Conservation (phyloP, 495 filamentous ascomycete genomes). For the Bombardia bombarda region DNA sequence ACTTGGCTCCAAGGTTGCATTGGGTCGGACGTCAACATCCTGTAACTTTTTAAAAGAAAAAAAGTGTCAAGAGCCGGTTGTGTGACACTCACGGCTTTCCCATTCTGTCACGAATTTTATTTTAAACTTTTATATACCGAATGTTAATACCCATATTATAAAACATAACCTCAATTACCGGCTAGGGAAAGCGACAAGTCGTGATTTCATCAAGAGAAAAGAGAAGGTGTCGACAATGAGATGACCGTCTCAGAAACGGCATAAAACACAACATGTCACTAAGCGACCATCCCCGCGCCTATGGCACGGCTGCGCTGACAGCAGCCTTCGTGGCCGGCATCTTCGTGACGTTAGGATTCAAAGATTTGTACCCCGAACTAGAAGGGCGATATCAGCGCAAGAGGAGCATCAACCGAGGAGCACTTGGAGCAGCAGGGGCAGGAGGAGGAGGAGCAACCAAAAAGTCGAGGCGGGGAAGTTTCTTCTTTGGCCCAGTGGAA, state of each 20-base stretch:
- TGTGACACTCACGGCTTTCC: no score
- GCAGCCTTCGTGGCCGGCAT: conserved; percentile 69
- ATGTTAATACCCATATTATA: no score
- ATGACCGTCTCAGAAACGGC: background rate
- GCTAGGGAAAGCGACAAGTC: no score
- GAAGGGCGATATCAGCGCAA: conserved; percentile 51
- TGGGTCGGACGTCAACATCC: no score
- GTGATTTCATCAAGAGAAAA: background rate
- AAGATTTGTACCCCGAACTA: conserved; percentile 64
- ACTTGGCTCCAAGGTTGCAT: no score
- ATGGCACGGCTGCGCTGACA: conserved; percentile 50
- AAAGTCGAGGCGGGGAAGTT: conserved; percentile 19
- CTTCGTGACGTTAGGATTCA: conserved; percentile 62
- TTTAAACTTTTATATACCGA: background rate
- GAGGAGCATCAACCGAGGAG: conserved; percentile 7
- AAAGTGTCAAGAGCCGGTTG: no score
- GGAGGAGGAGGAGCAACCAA: background rate
- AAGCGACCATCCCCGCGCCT: conserved; percentile 45
- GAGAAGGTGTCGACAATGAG: background rate
- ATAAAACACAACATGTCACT: conserved; percentile 35
- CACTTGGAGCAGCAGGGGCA: background rate
- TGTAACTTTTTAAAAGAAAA: no score
- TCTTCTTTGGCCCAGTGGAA: conserved; percentile 35
- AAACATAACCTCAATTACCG: no score
- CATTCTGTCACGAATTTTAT: no score